These are phyloP conservation scores for Solanum chacoense DNA, from an alignment of 305 asterid species.

Conservation along the genomic window DNA sequence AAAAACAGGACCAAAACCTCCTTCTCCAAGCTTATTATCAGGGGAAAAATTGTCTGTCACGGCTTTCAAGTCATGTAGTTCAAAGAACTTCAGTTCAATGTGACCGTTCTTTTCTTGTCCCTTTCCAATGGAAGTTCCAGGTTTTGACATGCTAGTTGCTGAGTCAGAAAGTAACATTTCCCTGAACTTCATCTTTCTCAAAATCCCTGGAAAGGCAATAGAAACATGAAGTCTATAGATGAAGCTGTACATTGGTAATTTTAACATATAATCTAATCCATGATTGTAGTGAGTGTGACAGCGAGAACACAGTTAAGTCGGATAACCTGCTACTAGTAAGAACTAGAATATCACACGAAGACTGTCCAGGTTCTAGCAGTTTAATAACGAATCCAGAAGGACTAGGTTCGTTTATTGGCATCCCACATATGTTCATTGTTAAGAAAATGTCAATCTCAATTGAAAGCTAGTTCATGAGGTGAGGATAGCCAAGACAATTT, in stretches of 20 bases:
- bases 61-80: background rate
- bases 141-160: background rate
- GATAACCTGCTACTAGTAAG: background rate
- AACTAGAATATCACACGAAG: background rate
- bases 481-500: background rate
- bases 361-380: background rate
- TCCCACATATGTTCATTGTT: background rate
- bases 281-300: background rate
- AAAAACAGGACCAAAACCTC: conserved; percentile 34
- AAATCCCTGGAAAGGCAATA: background rate
- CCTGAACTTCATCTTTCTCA: background rate
- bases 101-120: background rate
- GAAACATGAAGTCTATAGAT: background rate
- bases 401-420: background rate
- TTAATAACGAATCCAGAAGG: background rate
- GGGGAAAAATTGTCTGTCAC: conserved; percentile 3
- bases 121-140: background rate
- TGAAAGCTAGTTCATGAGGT: background rate
- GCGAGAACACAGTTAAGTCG: background rate
- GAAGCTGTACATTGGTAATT: background rate
- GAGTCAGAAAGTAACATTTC: background rate
- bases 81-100: background rate
- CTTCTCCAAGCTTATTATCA: conserved; percentile 23
- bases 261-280: background rate
- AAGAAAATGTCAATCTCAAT: background rate